Percentiles rank a stretch among this genome's conserved stretches.
These are phyloP conservation scores for Hypomontagnella submonticulosa DNA, from an alignment of 495 filamentous ascomycete genomes.

Conservation along the genomic window DNA sequence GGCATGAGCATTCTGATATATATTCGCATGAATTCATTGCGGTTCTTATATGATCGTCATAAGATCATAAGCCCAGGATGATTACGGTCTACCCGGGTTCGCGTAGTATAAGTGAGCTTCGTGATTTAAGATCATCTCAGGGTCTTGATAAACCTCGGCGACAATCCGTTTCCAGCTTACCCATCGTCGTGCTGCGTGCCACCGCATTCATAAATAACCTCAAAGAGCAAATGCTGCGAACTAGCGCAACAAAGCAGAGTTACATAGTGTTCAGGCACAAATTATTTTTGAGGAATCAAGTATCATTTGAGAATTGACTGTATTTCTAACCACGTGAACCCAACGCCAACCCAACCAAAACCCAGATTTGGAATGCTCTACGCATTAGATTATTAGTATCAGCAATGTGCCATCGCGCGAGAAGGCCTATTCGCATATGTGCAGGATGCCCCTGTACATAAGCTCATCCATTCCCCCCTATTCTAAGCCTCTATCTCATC, in stretches of 20 bases:
- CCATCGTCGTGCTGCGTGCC: too few relatives aligned
- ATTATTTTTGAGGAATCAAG: not conserved
- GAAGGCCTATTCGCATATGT: too few relatives aligned
- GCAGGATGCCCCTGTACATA: not conserved
- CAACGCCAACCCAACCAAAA: constrained; percentile 11
- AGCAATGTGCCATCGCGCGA: too few relatives aligned
- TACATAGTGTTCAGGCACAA: too few relatives aligned
- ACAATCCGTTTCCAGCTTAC: too few relatives aligned
- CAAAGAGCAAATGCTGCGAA: too few relatives aligned
- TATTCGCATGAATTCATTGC: constrained; percentile 31
- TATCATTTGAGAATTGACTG: constrained; percentile 8
- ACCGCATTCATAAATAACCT: too few relatives aligned
- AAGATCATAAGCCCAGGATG: constrained; percentile 1
- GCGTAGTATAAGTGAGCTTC: not conserved
- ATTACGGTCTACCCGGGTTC: not conserved
- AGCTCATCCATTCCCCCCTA: constrained; percentile 74
- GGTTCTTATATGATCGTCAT: constrained; percentile 15
- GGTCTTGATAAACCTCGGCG: too few relatives aligned
- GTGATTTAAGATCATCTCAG: not conserved
- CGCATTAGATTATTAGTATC: constrained; percentile 9
- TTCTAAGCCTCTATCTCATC: constrained; percentile 71
- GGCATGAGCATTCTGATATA: constrained; percentile 38
- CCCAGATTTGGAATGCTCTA: constrained; percentile 1
- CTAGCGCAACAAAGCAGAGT: too few relatives aligned
- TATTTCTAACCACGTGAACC: constrained; percentile 15